phyloP scores from a whole-genome alignment of 768 basidiomycete genomes.

The Suillus occidentalis region DNA sequence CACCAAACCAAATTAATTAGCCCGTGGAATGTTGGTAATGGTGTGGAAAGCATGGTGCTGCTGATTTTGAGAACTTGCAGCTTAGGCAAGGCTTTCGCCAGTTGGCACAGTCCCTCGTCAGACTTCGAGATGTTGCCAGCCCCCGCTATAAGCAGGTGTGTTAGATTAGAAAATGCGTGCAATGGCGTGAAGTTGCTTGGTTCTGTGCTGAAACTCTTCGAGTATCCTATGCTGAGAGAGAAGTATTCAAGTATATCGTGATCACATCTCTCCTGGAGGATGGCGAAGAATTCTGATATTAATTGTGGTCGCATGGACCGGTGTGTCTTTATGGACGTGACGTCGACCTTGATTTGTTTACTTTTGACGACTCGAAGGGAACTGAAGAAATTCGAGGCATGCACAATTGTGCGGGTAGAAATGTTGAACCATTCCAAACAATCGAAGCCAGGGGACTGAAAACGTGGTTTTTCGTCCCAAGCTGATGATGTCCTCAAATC shows the following conservation, averaged over 20 bases:
- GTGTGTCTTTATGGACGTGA: not conserved
- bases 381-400: not conserved
- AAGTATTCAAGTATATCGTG: not conserved
- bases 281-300: not conserved
- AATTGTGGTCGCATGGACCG: no score
- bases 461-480: no score
- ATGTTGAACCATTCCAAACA: not conserved
- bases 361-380: not conserved
- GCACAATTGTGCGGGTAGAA: not conserved
- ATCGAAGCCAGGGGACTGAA: not conserved
- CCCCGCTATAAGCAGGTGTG: constrained; percentile 10
- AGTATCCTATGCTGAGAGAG: not conserved
- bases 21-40: constrained; percentile 20
- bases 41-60: no score
- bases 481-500: not conserved
- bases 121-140: constrained; percentile 13
- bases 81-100: constrained; percentile 23
- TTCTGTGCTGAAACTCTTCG: no score
- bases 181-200: not conserved
- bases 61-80: constrained; percentile 20
- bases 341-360: not conserved
- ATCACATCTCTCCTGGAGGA: not conserved
- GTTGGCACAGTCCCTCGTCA: constrained; percentile 16
- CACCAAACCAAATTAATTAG: constrained; percentile 13
- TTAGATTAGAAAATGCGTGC: not conserved